Evolutionary conservation across 495 filamentous ascomycete genomes (phyloP), one percentile per base, ranked within the genome.

Genomic region (Pyrenula aspistea): DNA sequence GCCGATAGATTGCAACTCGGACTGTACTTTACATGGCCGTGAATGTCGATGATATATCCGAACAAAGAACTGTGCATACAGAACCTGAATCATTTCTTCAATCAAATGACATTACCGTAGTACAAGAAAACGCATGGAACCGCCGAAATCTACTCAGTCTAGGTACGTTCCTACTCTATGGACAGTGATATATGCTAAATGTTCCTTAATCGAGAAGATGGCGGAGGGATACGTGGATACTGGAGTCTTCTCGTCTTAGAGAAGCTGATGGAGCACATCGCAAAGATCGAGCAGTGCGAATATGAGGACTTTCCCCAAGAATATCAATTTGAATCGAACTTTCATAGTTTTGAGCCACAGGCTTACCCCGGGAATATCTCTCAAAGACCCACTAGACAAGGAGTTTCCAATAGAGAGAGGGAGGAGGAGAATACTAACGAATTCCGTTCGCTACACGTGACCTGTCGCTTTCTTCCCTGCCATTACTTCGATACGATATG

Each of bases 401-500:
- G 55, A 51, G 20, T 55, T 58, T 10, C 8, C 22, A 21, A n/a
- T n/a, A n/a, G n/a, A n/a, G n/a, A n/a, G 50, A 52, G 24, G 15
- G 48, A 24, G 0, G n/a, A 10, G 25, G 24, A 1, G 47, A 23
- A n/a, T n/a, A 1, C 12, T 1, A 12, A 20, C 1, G 36, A 51
- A 22, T 2, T 47, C 2, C 20, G 56, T 22, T 36, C 23, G 1
- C 47, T 55, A 10, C 49, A 36, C 20, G 12, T 15, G 2, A 53
- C 31, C 53, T 48, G 53, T 23, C 61, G 56, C 54, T 63, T 58
- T 58, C 53, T 63, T n/a, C 59, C 61, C 3, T 63, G 61, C 22
- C 61, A 63, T 51, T 63, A 63, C 51, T 63, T 63, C 19, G 59
- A 61, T 53, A 19, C 54, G 25, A 58, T 61, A 22, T 54, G 59